Percentiles rank a stretch among this genome's conserved stretches.
Conservation (phyloP, 257 asterid genomes). For the Scutellaria galericulata region DNA sequence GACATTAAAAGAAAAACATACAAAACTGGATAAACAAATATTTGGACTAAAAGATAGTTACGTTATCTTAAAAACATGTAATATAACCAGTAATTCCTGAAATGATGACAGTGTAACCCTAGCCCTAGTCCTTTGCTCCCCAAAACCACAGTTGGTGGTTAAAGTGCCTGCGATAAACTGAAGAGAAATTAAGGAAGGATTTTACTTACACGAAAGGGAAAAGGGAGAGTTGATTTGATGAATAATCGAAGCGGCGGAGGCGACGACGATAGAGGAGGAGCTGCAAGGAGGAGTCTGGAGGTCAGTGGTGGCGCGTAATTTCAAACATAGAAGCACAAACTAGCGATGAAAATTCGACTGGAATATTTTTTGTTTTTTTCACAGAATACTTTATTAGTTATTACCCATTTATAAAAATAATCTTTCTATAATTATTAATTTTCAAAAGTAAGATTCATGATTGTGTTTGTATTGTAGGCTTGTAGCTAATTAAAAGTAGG, state of each 20-base stretch:
- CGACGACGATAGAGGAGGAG: conserved; percentile 30
- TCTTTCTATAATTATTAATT: too few relatives aligned
- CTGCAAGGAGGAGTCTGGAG: conserved; percentile 21
- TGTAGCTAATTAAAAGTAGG: too few relatives aligned
- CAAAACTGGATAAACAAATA: conserved; percentile 18
- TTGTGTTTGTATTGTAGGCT: too few relatives aligned
- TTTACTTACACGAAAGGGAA: conserved; percentile 10
- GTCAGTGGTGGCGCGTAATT: conserved; percentile 51
- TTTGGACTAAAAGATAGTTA: neutral
- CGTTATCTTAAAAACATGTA: neutral
- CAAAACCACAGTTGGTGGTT: conserved; percentile 22
- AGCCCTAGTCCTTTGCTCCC: conserved; percentile 24
- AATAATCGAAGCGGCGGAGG: conserved; percentile 36
- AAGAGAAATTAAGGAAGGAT: neutral
- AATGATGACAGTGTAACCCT: conserved; percentile 39
- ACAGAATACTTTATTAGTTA: too few relatives aligned
- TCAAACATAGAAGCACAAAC: conserved; percentile 26
- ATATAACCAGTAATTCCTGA: conserved; percentile 23
- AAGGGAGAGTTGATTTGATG: neutral
- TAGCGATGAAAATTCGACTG: neutral
- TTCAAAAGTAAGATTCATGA: too few relatives aligned
- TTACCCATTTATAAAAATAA: too few relatives aligned
- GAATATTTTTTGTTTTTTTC: too few relatives aligned
- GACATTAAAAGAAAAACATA: neutral
- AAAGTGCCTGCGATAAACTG: neutral